Percentiles rank a stretch among this genome's conserved stretches.
Evolutionary conservation across 257 asterid genomes (phyloP).

Genomic region (Eucommia ulmoides): DNA sequence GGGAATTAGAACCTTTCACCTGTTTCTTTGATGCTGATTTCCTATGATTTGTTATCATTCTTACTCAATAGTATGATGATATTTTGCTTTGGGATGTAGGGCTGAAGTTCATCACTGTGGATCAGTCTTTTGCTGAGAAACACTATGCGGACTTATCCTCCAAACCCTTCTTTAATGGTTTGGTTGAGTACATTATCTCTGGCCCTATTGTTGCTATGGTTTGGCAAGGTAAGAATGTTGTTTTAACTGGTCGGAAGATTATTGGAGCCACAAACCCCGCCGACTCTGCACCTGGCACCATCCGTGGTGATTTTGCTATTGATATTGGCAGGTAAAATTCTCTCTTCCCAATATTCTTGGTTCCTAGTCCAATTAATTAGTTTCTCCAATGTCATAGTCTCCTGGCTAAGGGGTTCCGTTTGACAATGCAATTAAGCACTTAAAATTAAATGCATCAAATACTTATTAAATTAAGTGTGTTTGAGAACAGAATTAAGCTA

Average conservation of each 20-base stretch:
- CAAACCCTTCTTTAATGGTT: too few species aligned
- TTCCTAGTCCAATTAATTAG: neutral
- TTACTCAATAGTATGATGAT: neutral
- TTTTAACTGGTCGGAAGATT: slow-evolving; percentile 81
- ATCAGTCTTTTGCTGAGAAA: slow-evolving; percentile 82
- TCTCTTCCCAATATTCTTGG: neutral
- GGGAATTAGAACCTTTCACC: neutral
- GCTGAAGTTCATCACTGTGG: slow-evolving; percentile 70
- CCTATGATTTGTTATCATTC: neutral
- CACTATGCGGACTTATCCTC: too few species aligned
- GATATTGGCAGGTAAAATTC: slow-evolving; percentile 74
- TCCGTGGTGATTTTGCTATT: slow-evolving; percentile 89
- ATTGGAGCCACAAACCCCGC: slow-evolving; percentile 96
- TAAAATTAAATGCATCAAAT: too few species aligned
- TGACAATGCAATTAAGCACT: too few species aligned
- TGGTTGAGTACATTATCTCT: too few species aligned
- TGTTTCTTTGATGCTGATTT: neutral
- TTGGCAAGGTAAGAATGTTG: slow-evolving; percentile 94
- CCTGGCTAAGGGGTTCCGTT: neutral
- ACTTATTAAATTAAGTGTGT: too few species aligned
- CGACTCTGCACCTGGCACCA: slow-evolving; percentile 91
- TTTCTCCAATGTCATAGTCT: neutral
- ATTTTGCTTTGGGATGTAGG: slow-evolving; percentile 40
- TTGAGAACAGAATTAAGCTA: too few species aligned
- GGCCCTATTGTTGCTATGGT: slow-evolving; percentile 97